Base-by-base conservation (phyloP, 1,284 basidiomycete genomes). In the Ustilago loliicola region DNA sequence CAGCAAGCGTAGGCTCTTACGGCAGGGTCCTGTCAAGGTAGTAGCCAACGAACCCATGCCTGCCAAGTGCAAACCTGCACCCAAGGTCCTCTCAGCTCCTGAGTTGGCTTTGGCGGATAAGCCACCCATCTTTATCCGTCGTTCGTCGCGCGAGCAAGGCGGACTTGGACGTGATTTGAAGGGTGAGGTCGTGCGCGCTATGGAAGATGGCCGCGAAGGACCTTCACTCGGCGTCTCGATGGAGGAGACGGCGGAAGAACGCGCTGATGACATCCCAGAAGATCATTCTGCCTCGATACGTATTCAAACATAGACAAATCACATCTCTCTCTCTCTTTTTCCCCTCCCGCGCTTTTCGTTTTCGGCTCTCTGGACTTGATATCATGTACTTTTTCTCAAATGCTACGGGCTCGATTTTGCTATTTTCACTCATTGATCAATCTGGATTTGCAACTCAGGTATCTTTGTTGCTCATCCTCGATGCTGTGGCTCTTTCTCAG, bases 141-240 rank as follows among this genome's bases (percentile, higher is more conserved):
- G 80, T 0, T 79, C 78, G 15, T 77, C 69, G 38, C 72, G 82
- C 38, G 81, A 80, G 53, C 82, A 84, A 55, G 82, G 76, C 3
- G 82, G 82, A 2, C 55, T 84, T 47, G 82, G 82, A n/a, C 61
- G 81, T 23, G 82, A 84, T 45, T 68, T 84, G 17, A 78, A 80
- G 13, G 80, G 78, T n/a, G 82, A 83, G 48, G 60, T 83, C 17
- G 68, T 80, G 19, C 42, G 77, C 5, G 77, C 77, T 1, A 79
- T 71, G 72, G 65, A 72, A 29, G 77, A 79, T 52, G 77, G 77
- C 3, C 29, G 21, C 2, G 76, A 73, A 2, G 75, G 75, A 15
- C 71, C 75, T 9, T 73, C 70, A 27, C 61, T 77, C 13, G 66
- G 70, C 23, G 53, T 54, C 15, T 69, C 71, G 47, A 65, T 77